phyloP scores from a whole-genome alignment of 805 yeast species.

The Isabelozyma rhagii region DNA sequence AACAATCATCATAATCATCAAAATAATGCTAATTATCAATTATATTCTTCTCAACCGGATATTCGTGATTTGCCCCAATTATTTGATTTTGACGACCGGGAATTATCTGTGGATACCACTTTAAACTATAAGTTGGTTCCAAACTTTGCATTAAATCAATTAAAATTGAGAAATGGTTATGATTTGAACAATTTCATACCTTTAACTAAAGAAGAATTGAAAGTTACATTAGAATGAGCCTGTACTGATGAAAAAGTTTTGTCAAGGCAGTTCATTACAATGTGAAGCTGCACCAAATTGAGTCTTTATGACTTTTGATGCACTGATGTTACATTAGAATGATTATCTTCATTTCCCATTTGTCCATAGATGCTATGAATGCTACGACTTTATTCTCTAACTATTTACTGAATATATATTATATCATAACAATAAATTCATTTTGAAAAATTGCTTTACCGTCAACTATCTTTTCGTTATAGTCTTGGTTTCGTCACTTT shows the following conservation, averaged over 20 bases:
- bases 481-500: constrained; percentile 34
- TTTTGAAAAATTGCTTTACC: no score
- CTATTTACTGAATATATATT: background rate
- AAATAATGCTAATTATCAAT: constrained; percentile 42
- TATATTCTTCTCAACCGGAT: constrained; percentile 38
- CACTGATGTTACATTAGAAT: background rate
- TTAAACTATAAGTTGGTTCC: constrained; percentile 43
- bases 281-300: no score
- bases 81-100: constrained; percentile 52
- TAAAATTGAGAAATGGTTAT: constrained; percentile 20
- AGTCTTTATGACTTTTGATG: background rate
- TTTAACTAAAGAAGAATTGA: constrained; percentile 31
- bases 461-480: constrained; percentile 4
- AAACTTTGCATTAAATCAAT: constrained; percentile 27
- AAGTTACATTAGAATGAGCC: constrained; percentile 30
- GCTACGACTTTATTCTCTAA: background rate
- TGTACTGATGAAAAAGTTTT: background rate
- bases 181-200: constrained; percentile 39
- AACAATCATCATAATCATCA: constrained; percentile 18
- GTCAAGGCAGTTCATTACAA: background rate
- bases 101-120: constrained; percentile 43
- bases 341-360: background rate
- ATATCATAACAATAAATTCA: background rate
- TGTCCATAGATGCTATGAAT: background rate
- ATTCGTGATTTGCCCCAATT: constrained; percentile 44